Base-by-base conservation (phyloP, 495 filamentous ascomycete species). In the Evernia prunastri region DNA sequence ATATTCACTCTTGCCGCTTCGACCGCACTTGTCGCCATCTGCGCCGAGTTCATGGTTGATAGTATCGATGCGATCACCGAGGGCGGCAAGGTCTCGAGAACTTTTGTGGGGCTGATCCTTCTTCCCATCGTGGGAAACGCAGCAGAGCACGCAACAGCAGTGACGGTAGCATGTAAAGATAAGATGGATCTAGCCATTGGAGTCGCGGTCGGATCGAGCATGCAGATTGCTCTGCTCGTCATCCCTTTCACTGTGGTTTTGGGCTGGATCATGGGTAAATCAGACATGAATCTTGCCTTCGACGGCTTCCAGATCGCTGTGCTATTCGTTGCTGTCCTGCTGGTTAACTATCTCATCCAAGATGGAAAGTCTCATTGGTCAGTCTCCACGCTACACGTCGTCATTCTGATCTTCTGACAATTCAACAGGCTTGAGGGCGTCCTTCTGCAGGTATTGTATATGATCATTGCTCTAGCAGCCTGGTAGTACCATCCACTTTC, bases 81-180 rank as follows among this genome's bases (percentile, higher is more conserved):
- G 2, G 69, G 70, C 29, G 81, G 81, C 17, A 66, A 66, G 12
- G 79, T 94, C 56, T 86, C 84, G 20, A 78, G 86, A 56, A 90
- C 89, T 31, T 95, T 94, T 68, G 87, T 94, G 58, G 89, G 90
- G 56, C 75, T 95, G 66, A 92, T 95, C 65, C 82, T 94, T 6
- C 80, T 94, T 4, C 90, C 90, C n/a, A 92, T 95, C 66, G 90
- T 94, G 36, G 90, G 90, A 49, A 94, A 95, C 70, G 90, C 90
- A 7, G 90, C 90, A 9, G 90, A 95, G 73, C 90, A 94, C 71
- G 89, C 88, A 27, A 94, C 90, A 3, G 89, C 90, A 27, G 89
- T 95, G 31, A 93, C 89, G 0, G 90, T 92, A 9, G 90, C 90
- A 1, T 80, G 84, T 72, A 95, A 94, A 79, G 90, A 93, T 73